phyloP scores from a whole-genome alignment of 768 basidiomycete species.

The Pleurotus sapidus region DNA sequence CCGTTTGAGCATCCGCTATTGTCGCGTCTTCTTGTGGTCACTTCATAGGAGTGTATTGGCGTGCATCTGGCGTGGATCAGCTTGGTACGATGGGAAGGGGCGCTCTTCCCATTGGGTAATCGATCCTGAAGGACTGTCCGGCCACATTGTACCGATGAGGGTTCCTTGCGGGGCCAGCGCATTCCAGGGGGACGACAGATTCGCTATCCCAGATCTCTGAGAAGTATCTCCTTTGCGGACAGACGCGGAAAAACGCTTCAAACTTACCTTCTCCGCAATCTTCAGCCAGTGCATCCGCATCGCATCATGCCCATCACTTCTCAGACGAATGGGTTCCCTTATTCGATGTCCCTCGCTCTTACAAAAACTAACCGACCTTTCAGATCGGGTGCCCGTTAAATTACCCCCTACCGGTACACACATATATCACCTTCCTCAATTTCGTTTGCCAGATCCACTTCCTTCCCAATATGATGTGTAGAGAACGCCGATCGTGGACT shows the following conservation, averaged over 20 bases:
- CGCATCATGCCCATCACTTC: background rate
- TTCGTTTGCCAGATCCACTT: background rate
- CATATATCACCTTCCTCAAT: background rate
- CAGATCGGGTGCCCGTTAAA: background rate
- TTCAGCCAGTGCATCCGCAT: slow-evolving; percentile 3
- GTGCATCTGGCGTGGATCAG: background rate
- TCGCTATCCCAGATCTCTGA: background rate
- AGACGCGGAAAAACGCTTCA: slow-evolving; percentile 6
- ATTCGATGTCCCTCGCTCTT: background rate
- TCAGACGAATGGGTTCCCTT: background rate
- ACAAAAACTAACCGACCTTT: slow-evolving; percentile 1
- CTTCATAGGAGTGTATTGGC: background rate
- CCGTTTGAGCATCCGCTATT: background rate
- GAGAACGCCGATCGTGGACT: slow-evolving; percentile 53
- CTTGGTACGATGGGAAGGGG: too few relatives aligned
- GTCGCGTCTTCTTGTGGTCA: background rate
- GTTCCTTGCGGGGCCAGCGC: background rate
- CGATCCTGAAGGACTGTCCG: background rate
- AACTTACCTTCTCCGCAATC: slow-evolving; percentile 4
- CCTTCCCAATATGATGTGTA: slow-evolving; percentile 27
- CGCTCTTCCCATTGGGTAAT: too few relatives aligned
- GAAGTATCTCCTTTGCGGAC: background rate
- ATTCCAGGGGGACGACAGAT: background rate
- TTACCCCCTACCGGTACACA: background rate
- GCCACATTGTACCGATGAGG: background rate